phyloP scores from a whole-genome alignment of 805 yeast genomes.

The Metschnikowia rubicola region DNA sequence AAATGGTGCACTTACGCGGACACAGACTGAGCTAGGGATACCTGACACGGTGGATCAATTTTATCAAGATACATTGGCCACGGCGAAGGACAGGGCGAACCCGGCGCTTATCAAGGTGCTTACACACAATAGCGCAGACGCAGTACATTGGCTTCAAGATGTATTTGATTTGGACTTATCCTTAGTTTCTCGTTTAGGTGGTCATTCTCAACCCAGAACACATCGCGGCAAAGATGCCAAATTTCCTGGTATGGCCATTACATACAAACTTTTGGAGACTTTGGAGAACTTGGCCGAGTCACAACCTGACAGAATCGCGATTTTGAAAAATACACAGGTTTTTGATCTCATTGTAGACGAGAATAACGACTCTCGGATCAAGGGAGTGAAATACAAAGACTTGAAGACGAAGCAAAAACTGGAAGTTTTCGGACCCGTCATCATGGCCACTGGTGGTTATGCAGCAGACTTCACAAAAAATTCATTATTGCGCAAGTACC shows the following conservation, averaged over 20 bases:
- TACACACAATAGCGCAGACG: slow-evolving; percentile 58
- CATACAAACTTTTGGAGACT: slow-evolving; percentile 36
- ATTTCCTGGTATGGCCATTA: slow-evolving; percentile 66
- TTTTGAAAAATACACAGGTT: slow-evolving; percentile 27
- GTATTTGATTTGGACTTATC: slow-evolving; percentile 60
- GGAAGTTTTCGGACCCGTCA: slow-evolving; percentile 51
- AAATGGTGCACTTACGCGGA: slow-evolving; percentile 66
- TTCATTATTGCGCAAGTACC: slow-evolving; percentile 50
- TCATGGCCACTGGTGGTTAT: slow-evolving; percentile 64
- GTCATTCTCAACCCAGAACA: slow-evolving; percentile 77
- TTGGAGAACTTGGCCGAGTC: slow-evolving; percentile 17
- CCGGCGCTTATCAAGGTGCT: slow-evolving; percentile 56
- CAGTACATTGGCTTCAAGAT: slow-evolving; percentile 71
- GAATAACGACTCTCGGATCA: slow-evolving; percentile 10
- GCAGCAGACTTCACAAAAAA: slow-evolving; percentile 59
- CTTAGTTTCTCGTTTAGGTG: slow-evolving; percentile 73
- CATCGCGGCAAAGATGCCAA: slow-evolving; percentile 70
- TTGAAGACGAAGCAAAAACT: slow-evolving; percentile 28
- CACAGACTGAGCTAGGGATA: slow-evolving; percentile 50
- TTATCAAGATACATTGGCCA: slow-evolving; percentile 60
- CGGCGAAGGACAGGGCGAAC: slow-evolving; percentile 62
- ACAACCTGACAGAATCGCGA: slow-evolving; percentile 39
- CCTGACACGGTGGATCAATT: slow-evolving; percentile 59
- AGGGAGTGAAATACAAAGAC: slow-evolving; percentile 28
- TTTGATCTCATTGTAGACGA: slow-evolving; percentile 39